phyloP scores from a whole-genome alignment of 2,329 filamentous ascomycete species.

The Colletotrichum tamarilloi region DNA sequence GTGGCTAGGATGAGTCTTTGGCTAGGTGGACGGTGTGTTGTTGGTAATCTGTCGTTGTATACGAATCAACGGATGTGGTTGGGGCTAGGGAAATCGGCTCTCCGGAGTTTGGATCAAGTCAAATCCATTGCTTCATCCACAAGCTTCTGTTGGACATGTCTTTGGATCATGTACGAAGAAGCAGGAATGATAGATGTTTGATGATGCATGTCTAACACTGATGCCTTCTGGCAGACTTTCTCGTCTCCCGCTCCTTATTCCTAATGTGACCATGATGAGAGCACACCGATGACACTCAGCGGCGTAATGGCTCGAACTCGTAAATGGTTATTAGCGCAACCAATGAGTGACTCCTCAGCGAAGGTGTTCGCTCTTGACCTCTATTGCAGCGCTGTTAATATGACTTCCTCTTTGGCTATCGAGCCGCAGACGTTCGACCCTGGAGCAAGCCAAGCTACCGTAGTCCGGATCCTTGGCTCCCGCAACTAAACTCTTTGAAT shows the following conservation, averaged over 20 bases:
- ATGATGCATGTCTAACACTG: no score
- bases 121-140: no score
- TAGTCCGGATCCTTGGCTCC: not conserved
- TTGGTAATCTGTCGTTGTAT: not conserved
- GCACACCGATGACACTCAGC: not conserved
- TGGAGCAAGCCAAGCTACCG: no score
- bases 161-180: no score
- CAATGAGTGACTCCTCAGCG: not conserved
- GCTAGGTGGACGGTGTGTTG: not conserved
- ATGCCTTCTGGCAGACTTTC: no score
- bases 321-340: not conserved
- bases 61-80: not conserved
- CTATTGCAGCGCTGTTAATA: not conserved
- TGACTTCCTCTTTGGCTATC: not conserved
- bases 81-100: not conserved
- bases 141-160: no score
- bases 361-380: not conserved
- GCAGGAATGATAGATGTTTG: no score
- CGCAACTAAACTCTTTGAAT: no score
- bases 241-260: no score
- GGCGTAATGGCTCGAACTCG: not conserved
- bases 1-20: accelerated
- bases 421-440: not conserved
- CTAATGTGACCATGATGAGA: not conserved
- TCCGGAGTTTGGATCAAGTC: not conserved